Base-by-base conservation (phyloP, 495 filamentous ascomycete genomes). In the Penicillium crystallinum region DNA sequence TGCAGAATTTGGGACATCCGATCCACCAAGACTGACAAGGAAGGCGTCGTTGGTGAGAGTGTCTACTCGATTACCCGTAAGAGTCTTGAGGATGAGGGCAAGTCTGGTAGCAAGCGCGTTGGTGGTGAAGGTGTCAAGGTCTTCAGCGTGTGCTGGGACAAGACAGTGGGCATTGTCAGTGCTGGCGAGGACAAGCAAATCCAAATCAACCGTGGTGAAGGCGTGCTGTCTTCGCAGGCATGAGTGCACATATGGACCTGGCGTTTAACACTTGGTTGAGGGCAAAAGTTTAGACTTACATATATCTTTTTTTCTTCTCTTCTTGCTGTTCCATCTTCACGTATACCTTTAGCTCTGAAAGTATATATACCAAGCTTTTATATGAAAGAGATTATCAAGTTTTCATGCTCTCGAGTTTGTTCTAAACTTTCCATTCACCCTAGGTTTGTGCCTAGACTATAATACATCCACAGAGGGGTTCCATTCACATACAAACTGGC, bases 1-100 rank as follows among this genome's bases (percentile, higher is more conserved):
- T 89, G 86, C 66, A 78, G 89, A 33, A 78, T 97, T 31, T 98
- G 93, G 93, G 93, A 98, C 76, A 80, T 97, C 55, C 77, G 93
- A 29, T 81, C 80, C 45, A 82, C 80, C 54, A 83, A 82, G 58
- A 78, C 75, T 1, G 87, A 81, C 47, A 85, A 84, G 54, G 77
- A 80, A 38, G 79, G 86, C 27, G 71, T 77, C 62, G 84, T 95
- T 18, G 82, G 89, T 49, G 85, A 95, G 69, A 81, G 84, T 54
- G 85, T 93, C 15, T 93, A 92, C 69, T 79, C 84, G 15, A 85
- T 97, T 58, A 77, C 85, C 58, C 79, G 93, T 35, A 84, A 90
- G 69, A 81, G 82, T 62, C 64, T 77, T 58, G 74, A 77, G 49
- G 76, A 77, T 18, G 61, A 76, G 38, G 76, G 73, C 36, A 76